Percentiles rank a stretch among this genome's conserved stretches.
phyloP scores from a whole-genome alignment of 805 yeast genomes.

The Cephaloascus albidus region DNA sequence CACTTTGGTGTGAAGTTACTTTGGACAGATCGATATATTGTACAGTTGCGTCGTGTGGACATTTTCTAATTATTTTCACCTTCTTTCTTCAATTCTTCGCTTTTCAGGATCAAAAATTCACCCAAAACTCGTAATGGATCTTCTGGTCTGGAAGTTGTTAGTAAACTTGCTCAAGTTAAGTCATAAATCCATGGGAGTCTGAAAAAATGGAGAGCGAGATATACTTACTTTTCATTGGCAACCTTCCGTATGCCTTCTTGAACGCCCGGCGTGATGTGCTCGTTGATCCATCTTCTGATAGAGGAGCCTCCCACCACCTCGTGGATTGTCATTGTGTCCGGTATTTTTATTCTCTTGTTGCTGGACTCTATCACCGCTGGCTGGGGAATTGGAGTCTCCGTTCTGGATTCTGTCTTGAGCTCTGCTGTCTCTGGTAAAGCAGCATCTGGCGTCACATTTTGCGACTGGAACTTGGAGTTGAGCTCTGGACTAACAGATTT shows the following conservation, averaged over 20 bases:
- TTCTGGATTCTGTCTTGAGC: not conserved
- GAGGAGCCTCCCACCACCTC: slow-evolving; percentile 65
- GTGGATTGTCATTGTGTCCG: slow-evolving; percentile 22
- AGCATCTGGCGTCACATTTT: too few relatives aligned
- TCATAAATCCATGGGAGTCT: too few relatives aligned
- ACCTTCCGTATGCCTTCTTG: slow-evolving; percentile 55
- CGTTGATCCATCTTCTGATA: slow-evolving; percentile 58
- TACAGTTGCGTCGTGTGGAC: too few relatives aligned
- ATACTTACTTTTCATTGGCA: slow-evolving; percentile 24
- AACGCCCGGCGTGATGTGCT: slow-evolving; percentile 51
- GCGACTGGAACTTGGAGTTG: too few relatives aligned
- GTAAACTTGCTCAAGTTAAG: too few relatives aligned
- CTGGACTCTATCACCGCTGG: not conserved
- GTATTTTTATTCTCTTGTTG: slow-evolving; percentile 1
- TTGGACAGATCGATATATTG: too few relatives aligned
- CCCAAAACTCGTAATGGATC: slow-evolving; percentile 48
- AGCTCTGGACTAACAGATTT: too few relatives aligned
- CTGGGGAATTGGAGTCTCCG: not conserved
- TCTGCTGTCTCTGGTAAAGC: not conserved
- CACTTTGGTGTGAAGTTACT: too few relatives aligned
- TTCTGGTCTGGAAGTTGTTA: slow-evolving; percentile 24
- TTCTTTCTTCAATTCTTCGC: slow-evolving; percentile 7
- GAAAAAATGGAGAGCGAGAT: too few relatives aligned
- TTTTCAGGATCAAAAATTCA: slow-evolving; percentile 36
- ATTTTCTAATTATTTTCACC: too few relatives aligned